Percentiles rank a stretch among this genome's conserved stretches.
Evolutionary conservation across 129 eudicot species (phyloP).

Genomic region (Tagetes patula): DNA sequence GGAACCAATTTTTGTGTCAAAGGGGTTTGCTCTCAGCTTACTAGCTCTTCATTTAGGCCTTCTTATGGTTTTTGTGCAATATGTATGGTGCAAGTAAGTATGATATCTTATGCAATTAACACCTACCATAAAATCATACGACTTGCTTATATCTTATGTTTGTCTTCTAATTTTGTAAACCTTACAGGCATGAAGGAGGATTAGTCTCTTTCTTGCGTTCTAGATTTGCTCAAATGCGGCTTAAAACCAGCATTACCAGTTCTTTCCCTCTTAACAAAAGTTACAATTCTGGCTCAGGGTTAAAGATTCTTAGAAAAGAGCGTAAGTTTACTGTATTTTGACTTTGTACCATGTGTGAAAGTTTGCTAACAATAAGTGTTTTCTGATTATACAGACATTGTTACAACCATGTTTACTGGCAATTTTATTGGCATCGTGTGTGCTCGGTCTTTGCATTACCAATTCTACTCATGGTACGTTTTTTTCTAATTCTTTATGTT

Average conservation of each 20-base stretch:
- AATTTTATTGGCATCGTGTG: slow-evolving; percentile 88
- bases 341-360: slow-evolving; percentile 6
- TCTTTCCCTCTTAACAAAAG: slow-evolving; percentile 33
- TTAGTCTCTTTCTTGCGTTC: slow-evolving; percentile 51
- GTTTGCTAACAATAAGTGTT: neutral
- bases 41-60: slow-evolving; percentile 63
- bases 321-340: slow-evolving; percentile 39
- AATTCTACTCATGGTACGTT: slow-evolving; percentile 91
- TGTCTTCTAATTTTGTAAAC: neutral
- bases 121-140: neutral
- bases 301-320: slow-evolving; percentile 49
- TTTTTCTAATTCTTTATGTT: neutral
- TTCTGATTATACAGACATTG: slow-evolving; percentile 51
- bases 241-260: slow-evolving; percentile 38
- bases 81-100: slow-evolving; percentile 95
- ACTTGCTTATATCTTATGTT: neutral
- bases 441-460: slow-evolving; percentile 95
- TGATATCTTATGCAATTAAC: slow-evolving; percentile 15
- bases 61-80: slow-evolving; percentile 66
- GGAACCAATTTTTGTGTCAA: slow-evolving; percentile 71
- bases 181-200: slow-evolving; percentile 89
- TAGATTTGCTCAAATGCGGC: slow-evolving; percentile 41
- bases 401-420: slow-evolving; percentile 79
- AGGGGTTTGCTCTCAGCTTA: slow-evolving; percentile 60
- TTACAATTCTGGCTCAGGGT: slow-evolving; percentile 24